Evolutionary conservation across 805 yeast genomes (phyloP), one percentile per base, ranked within the genome.

Genomic region (Candida quercuum): DNA sequence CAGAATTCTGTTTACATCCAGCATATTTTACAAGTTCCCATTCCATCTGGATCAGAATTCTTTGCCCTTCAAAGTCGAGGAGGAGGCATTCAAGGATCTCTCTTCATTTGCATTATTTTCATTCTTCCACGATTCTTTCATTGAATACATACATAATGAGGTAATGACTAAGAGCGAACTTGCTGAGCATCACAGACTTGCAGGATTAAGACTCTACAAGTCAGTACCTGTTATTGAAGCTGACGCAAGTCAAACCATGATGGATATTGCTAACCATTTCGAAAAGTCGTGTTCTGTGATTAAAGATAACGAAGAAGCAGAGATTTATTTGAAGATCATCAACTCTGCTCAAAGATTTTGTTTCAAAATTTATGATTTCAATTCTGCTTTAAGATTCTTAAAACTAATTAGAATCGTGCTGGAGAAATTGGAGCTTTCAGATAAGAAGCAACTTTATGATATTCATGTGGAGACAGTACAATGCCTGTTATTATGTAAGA

Each of bases 11-110:
- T 42, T 46, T 2, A 73, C 76, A 1, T 49, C 61, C 12, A 63
- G 67, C 19, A 53, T 67, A 2, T 65, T 63, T 42, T 71, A 71
- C 48, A 74, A 73, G 44, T 52, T 71, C 17, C 78, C 78, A 8
- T 67, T 71, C 39, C 67, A 66, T 43, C 43, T 66, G 19, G 15
- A 23, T 2, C 13, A 19, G 6, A 50, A 63, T 4, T 51, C 57
- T 9, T 38, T 51, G 13, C 50, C 58, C 8, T 42, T 56, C 14
- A 47, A 42, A 5, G 42, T 55, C 8, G 48, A 49, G 7, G 59
- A 61, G 5, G 35, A 51, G 2, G 55, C 57, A 19, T 53, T 67
- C 6, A 54, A 61, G 47, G 59, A 58, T 7, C 44, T 72, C 18
- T 52, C 74, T 0, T 49, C 57, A 2, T 52, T 61, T 17, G 51